These are phyloP conservation scores for Capsella rubella DNA, from an alignment of 441 rosid genomes.

Conservation along the genomic window DNA sequence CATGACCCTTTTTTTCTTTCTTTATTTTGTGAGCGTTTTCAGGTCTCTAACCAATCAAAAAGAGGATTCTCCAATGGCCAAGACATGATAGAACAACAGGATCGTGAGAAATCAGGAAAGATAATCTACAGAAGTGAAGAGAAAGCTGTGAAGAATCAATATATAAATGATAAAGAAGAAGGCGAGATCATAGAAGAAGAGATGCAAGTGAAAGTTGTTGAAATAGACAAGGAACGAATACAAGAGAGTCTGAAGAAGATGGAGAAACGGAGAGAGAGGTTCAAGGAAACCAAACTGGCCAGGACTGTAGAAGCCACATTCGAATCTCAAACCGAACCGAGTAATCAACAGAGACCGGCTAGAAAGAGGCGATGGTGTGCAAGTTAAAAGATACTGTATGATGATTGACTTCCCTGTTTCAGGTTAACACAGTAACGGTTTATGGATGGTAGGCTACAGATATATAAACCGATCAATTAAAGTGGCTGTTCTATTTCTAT, in stretches of 20 bases:
- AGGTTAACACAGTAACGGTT: background rate
- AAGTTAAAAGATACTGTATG: slow-evolving; percentile 29
- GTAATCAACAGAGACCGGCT: slow-evolving; percentile 54
- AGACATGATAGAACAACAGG: slow-evolving; percentile 16
- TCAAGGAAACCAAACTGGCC: slow-evolving; percentile 49
- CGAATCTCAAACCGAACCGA: slow-evolving; percentile 38
- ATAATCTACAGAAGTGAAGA: background rate
- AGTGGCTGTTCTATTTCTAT: background rate
- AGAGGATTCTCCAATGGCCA: slow-evolving; percentile 31
- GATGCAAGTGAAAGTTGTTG: slow-evolving; percentile 11
- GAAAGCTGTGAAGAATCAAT: background rate
- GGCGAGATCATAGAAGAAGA: slow-evolving; percentile 43
- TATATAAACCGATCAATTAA: slow-evolving; percentile 3
- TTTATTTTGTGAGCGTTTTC: slow-evolving; percentile 8
- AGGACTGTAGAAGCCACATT: slow-evolving; percentile 39
- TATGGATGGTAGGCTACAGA: background rate
- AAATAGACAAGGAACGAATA: slow-evolving; percentile 50
- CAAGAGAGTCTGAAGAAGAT: slow-evolving; percentile 63
- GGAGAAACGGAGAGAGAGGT: slow-evolving; percentile 73
- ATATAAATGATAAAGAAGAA: slow-evolving; percentile 35
- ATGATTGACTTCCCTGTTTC: background rate
- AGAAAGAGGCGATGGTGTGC: slow-evolving; percentile 71
- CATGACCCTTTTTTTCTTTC: background rate
- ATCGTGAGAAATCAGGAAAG: slow-evolving; percentile 14
- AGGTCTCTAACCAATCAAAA: slow-evolving; percentile 26